Evolutionary conservation across 352 stramenopile species (phyloP).

Genomic region (Peronosclerospora sorghi): DNA sequence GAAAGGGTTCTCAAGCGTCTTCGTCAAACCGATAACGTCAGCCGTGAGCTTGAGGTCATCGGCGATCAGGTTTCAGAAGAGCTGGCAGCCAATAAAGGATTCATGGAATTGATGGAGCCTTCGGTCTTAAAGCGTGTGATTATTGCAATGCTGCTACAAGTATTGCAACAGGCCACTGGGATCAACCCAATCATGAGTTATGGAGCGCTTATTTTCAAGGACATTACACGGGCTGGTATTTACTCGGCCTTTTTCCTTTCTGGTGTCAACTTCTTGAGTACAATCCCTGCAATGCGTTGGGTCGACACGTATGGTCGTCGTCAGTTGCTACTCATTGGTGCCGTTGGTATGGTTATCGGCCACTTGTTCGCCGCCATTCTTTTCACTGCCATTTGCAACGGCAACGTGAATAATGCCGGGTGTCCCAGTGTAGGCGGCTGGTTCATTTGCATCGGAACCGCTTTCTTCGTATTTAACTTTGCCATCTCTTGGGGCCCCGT

Average conservation of each 20-base stretch:
- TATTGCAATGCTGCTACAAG: conserved; percentile 7
- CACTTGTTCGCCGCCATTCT: conserved; percentile 26
- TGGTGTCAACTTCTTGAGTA: conserved; percentile 24
- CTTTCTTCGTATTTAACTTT: conserved; percentile 35
- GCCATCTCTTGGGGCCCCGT: conserved; percentile 33
- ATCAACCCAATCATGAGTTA: conserved; percentile 22
- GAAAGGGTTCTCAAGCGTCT: conserved; percentile 23
- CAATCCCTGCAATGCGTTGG: conserved; percentile 27
- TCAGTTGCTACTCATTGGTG: conserved; percentile 26
- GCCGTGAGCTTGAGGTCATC: conserved; percentile 6
- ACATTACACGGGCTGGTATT: conserved; percentile 3
- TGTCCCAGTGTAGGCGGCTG: conserved; percentile 21
- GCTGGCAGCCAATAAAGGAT: conserved; percentile 5
- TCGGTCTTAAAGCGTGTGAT: conserved; percentile 6
- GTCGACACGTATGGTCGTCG: conserved; percentile 30
- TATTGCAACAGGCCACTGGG: conserved; percentile 9
- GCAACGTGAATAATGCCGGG: conserved; percentile 16
- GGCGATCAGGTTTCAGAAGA: conserved; percentile 20
- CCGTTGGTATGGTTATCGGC: conserved; percentile 30
- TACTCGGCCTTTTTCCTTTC: conserved; percentile 8
- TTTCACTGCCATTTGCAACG: conserved; percentile 24
- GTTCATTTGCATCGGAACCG: conserved; percentile 25
- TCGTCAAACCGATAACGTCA: conserved; percentile 13
- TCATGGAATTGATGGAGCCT: conserved; percentile 19
- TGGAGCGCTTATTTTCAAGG: conserved; percentile 4